Percentiles rank a stretch among this genome's conserved stretches.
Conservation (phyloP, 345 rosid species). For the Mercurialis annua region DNA sequence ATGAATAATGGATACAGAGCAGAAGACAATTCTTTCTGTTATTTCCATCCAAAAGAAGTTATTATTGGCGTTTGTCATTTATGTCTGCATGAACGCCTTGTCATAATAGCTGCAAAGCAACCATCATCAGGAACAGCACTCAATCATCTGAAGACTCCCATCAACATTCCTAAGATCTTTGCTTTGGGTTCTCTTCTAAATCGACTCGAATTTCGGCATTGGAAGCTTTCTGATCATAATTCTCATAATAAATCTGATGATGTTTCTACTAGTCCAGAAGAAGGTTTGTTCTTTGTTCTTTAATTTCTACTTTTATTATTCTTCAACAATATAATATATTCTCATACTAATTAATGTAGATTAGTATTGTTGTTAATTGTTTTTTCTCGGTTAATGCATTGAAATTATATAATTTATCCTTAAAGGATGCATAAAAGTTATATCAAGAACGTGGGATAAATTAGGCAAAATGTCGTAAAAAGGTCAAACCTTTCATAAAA, state of each 20-base stretch:
- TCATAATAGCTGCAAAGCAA: slow-evolving; percentile 70
- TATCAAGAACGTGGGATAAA: no score
- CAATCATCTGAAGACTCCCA: slow-evolving; percentile 33
- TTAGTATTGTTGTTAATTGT: slow-evolving; percentile 2
- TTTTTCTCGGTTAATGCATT: neutral
- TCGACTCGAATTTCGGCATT: slow-evolving; percentile 64
- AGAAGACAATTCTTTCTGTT: slow-evolving; percentile 60
- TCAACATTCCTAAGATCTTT: slow-evolving; percentile 66
- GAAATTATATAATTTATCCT: no score
- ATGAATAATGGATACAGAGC: slow-evolving; percentile 52
- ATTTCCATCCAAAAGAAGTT: slow-evolving; percentile 67
- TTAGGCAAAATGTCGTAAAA: no score
- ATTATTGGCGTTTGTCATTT: slow-evolving; percentile 72
- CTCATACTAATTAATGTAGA: no score
- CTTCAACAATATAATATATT: no score
- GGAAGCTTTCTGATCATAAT: slow-evolving; percentile 26
- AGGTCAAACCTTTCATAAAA: no score
- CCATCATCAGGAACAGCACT: slow-evolving; percentile 18
- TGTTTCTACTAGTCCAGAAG: slow-evolving; percentile 73
- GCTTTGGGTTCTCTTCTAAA: slow-evolving; percentile 65
- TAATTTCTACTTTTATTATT: neutral
- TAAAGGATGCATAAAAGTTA: no score
- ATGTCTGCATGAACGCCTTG: slow-evolving; percentile 84
- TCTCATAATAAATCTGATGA: slow-evolving; percentile 48
- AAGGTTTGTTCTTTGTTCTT: slow-evolving; percentile 46